phyloP scores from a whole-genome alignment of 805 yeast species.

The Zygosaccharomyces rouxii region DNA sequence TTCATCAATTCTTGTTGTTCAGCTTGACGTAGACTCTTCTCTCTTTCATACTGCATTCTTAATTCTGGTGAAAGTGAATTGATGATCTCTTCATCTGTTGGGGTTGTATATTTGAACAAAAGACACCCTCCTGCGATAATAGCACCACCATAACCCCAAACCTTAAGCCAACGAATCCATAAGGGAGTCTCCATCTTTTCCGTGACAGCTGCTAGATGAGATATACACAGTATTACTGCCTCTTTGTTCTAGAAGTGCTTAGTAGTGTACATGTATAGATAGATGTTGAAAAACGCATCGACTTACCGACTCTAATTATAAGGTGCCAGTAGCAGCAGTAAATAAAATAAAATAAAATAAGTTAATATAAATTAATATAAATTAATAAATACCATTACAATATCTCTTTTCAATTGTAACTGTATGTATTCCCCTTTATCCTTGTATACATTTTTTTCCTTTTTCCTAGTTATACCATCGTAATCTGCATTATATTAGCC shows the following conservation, averaged over 20 bases:
- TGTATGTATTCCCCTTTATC: not conserved
- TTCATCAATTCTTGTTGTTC: constrained; percentile 70
- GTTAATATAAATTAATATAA: not conserved
- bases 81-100: constrained; percentile 77
- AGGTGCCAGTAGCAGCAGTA: not conserved
- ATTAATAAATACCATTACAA: constrained; percentile 1
- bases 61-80: constrained; percentile 77
- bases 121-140: constrained; percentile 71
- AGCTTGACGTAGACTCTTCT: constrained; percentile 53
- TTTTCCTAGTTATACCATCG: not conserved
- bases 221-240: not conserved
- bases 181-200: constrained; percentile 39
- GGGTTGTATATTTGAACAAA: constrained; percentile 68
- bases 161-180: constrained; percentile 58
- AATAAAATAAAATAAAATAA: not conserved
- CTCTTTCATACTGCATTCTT: constrained; percentile 65
- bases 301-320: not conserved
- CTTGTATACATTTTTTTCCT: not conserved
- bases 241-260: not conserved
- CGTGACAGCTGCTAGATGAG: not conserved
- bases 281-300: constrained; percentile 1
- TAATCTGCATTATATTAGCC: constrained; percentile 18
- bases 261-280: not conserved
- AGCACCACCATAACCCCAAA: constrained; percentile 56
- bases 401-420: not conserved